A percentile compares a stretch with the other conserved stretches of the same genome.
phyloP scores from a whole-genome alignment of 805 yeast genomes.

The Candida orba region DNA sequence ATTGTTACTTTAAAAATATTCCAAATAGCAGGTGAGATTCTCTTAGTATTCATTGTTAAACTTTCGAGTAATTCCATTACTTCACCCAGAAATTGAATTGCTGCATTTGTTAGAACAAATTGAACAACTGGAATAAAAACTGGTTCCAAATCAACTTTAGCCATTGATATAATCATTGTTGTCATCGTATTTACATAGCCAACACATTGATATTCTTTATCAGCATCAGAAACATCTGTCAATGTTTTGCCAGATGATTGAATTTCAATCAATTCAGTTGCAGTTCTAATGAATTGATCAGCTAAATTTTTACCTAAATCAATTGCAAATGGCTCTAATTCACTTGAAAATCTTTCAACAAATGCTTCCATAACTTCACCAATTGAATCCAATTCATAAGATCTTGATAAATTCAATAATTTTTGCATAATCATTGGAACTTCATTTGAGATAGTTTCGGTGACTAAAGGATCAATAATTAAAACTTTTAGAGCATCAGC shows the following conservation, averaged over 20 bases:
- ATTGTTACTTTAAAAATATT: conserved; percentile 39
- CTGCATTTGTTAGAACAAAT: conserved; percentile 50
- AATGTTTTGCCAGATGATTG: conserved; percentile 10
- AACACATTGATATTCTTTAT: conserved; percentile 61
- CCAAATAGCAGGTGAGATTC: conserved; percentile 47
- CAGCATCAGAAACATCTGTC: conserved; percentile 32
- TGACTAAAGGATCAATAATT: conserved; percentile 60
- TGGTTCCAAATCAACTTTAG: conserved; percentile 44
- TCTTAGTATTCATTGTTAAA: conserved; percentile 40
- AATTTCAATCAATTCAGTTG: conserved; percentile 46
- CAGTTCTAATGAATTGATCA: conserved; percentile 51
- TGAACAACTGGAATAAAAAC: conserved; percentile 52
- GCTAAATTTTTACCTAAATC: conserved; percentile 55
- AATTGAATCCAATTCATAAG: conserved; percentile 78
- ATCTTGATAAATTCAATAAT: conserved; percentile 65
- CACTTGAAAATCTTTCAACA: conserved; percentile 80
- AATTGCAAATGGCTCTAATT: conserved; percentile 81
- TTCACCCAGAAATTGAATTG: conserved; percentile 56
- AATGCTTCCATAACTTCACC: conserved; percentile 93
- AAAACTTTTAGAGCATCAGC: conserved; percentile 83
- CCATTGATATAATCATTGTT: conserved; percentile 65
- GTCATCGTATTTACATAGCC: conserved; percentile 67
- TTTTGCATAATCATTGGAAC: conserved; percentile 80
- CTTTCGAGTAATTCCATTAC: conserved; percentile 57
- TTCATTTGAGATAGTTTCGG: conserved; percentile 58